phyloP scores from a whole-genome alignment of 169 alveolate genomes.

The Plasmodium falciparum region DNA sequence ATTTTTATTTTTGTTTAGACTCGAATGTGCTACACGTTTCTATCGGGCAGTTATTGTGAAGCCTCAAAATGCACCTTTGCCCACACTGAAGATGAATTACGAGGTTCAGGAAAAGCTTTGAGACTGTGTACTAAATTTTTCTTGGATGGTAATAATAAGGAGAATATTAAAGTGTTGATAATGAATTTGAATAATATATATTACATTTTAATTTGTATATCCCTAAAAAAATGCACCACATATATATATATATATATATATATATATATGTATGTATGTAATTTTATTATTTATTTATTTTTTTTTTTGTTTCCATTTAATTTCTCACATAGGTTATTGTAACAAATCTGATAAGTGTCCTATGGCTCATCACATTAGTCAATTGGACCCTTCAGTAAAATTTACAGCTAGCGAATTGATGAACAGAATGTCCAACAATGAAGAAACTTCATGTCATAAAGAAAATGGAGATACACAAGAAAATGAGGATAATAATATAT shows the following conservation, averaged over 20 bases:
- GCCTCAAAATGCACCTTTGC: slow-evolving; percentile 68
- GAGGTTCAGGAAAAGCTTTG: slow-evolving; percentile 68
- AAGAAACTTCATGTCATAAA: not conserved
- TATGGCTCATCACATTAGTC: slow-evolving; percentile 61
- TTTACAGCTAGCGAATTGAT: slow-evolving; percentile 44
- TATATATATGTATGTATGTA: not conserved
- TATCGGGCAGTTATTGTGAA: slow-evolving; percentile 67
- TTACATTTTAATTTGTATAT: not conserved
- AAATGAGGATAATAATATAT: slow-evolving; percentile 1
- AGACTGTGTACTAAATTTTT: slow-evolving; percentile 50
- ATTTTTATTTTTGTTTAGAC: slow-evolving; percentile 17
- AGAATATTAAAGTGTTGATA: too few species aligned
- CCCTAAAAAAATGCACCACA: too few species aligned
- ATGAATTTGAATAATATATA: too few species aligned
- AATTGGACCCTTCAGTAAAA: slow-evolving; percentile 62
- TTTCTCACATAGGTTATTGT: slow-evolving; percentile 19
- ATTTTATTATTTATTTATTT: slow-evolving; percentile 2
- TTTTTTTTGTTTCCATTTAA: not conserved
- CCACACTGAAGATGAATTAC: slow-evolving; percentile 59
- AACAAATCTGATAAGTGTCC: slow-evolving; percentile 55
- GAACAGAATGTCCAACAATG: slow-evolving; percentile 28
- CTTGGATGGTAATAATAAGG: slow-evolving; percentile 40
- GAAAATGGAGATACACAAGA: not conserved
- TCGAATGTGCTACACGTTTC: slow-evolving; percentile 63
- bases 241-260: too few species aligned